A percentile compares a stretch with the other conserved stretches of the same genome.
These are phyloP conservation scores for Hylodesmum podocarpum DNA, from an alignment of 306 rosid species.

Conservation along the genomic window DNA sequence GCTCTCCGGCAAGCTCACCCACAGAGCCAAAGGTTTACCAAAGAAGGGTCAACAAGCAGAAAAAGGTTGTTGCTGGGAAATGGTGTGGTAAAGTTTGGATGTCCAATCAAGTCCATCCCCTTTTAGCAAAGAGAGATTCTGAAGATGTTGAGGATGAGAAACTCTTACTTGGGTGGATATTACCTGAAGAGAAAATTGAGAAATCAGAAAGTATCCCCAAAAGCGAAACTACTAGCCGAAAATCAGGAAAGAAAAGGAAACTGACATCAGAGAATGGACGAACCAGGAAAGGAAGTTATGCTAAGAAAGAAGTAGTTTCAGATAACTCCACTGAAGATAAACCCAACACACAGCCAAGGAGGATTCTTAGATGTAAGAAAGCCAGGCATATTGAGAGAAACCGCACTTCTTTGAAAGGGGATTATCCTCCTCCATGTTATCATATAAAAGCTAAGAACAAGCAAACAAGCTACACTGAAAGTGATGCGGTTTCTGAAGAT, in stretches of 20 bases:
- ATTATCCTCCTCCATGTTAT: slow-evolving; percentile 31
- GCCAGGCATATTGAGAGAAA: slow-evolving; percentile 45
- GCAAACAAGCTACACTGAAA: slow-evolving; percentile 28
- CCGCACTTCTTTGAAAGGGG: slow-evolving; percentile 38
- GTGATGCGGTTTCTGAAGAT: slow-evolving; percentile 46
- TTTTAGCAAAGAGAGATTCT: slow-evolving; percentile 62
- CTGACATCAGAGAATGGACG: slow-evolving; percentile 36
- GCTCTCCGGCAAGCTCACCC: slow-evolving; percentile 58
- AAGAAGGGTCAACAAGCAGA: slow-evolving; percentile 73
- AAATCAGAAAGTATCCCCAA: slow-evolving; percentile 46
- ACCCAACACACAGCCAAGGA: slow-evolving; percentile 34
- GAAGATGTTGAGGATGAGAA: slow-evolving; percentile 55
- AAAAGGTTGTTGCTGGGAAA: slow-evolving; percentile 88
- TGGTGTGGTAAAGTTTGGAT: slow-evolving; percentile 99
- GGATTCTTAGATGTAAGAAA: slow-evolving; percentile 48
- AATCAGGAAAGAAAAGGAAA: slow-evolving; percentile 78
- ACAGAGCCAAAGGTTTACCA: slow-evolving; percentile 57
- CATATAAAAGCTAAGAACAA: slow-evolving; percentile 28
- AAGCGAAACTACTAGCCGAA: slow-evolving; percentile 43
- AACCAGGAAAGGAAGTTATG: slow-evolving; percentile 54
- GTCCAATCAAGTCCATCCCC: slow-evolving; percentile 93
- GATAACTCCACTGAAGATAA: slow-evolving; percentile 43
- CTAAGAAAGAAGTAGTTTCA: slow-evolving; percentile 35
- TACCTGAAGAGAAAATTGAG: slow-evolving; percentile 58
- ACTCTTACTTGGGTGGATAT: slow-evolving; percentile 45